Base-by-base conservation (phyloP, 2,329 filamentous ascomycete genomes). In the Drechslerella coelobrocha region DNA sequence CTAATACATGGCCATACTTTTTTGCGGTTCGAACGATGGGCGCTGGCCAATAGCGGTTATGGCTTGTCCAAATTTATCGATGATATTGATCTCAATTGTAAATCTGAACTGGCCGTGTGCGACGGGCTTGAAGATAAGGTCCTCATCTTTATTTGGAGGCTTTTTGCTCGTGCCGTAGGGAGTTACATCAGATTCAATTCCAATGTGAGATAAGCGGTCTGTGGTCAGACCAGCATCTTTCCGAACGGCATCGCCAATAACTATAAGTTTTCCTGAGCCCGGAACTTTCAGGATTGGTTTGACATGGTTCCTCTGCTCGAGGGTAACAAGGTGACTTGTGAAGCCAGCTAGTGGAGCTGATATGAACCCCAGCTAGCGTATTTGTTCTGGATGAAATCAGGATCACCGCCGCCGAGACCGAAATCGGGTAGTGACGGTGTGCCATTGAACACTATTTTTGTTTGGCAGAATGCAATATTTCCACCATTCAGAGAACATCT, bases 61-160 rank as follows among this genome's bases (percentile, higher is more conserved):
- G 9, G 75, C 74, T 53, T 83, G 82, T 0, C 82, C 82, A 47
- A 83, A 83, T 73, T 83, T 83, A 75, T 84, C 82, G 29, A 83
- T 76, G 48, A 83, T 78, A 72, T 82, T 82, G 45, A 84, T 61
- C 71, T 82, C n/a, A n/a, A n/a, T 82, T 1, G 77, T 78, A 71
- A 83, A 81, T 10, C 75, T 72, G 27, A 83, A 76, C 72, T 84
- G 82, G 0, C 82, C 82, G 72, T 84, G 83, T 0, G 79, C 81
- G 0, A 78, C 81, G 0, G 79, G 79, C 50, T 78, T 78, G 68
- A 80, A 78, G 4, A 76, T 68, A 37, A 60, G n/a, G 27, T 10
- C 29, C 23, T 14, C 17, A 8, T 37, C 31, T 8, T 34, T 48
- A 31, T 45, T 75, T 19, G 50, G 50, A 14, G 4, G 2, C 29